Base-by-base conservation (phyloP, 345 rosid genomes). In the Hibiscus syriacus region DNA sequence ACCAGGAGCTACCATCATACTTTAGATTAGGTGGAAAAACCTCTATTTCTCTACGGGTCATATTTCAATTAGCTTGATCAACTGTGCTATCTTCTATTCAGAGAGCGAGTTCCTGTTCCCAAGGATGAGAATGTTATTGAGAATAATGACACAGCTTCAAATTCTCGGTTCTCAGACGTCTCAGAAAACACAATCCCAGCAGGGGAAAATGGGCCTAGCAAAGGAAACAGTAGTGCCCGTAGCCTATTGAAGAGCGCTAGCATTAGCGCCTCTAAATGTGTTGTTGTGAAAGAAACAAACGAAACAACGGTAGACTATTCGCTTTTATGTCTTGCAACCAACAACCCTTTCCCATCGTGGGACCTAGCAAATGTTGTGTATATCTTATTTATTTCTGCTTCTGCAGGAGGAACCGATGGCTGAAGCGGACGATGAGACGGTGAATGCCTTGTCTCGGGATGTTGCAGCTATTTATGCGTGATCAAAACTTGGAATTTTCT, bases 221-320 rank as follows among this genome's bases (percentile, higher is more conserved):
- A 73, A 59, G 55, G 87, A 20, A 85, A 80, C 64, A 68, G 72
- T 75, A 85, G 85, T 23, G 79, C 78, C 14, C 90, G 92, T 26
- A 84, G 87, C 85, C 74, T 94, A 63, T 72, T 94, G 80, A 94
- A 94, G 80, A 94, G 99, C 76, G 91, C 90, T 45, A 94, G 97
- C 78, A 94, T 94, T 64, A 94, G 98, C 72, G 99, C 87, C 72
- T 94, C 99, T 66, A 86, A 91, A 76, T 91, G 99, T 25, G 95
- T 78, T n/a, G n/a, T n/a, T 48, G 78, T 80, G 64, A 71, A 84
- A 76, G 80, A 70, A 56, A 84, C 65, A 66, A 67, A 62, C 56
- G 83, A 80, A 36, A 23, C 72, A 0, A 84, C 83, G 90, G 93
- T 90, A 81, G 5, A 71, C n/a, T 2, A n/a, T 36, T 56, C 34